Base-by-base conservation (phyloP, 2,329 filamentous ascomycete genomes). In the Botrytis aclada region DNA sequence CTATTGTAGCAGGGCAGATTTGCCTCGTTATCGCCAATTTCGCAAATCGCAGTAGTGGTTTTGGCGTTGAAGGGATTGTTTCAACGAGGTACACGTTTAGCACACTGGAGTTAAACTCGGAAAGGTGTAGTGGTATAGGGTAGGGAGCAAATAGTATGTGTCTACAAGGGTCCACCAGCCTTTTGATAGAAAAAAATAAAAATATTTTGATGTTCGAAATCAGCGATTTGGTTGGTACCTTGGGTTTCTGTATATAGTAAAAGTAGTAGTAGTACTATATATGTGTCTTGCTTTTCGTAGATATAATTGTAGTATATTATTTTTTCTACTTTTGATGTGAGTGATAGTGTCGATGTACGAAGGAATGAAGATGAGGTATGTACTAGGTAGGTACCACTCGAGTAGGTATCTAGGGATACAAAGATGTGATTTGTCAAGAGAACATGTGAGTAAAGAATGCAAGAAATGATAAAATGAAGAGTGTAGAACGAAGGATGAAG, bases 21-120 rank as follows among this genome's bases (percentile, higher is more conserved):
- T 65, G 63, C 43, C 41, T 65, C 29, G 63, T 65, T 65, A 65
- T 65, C 61, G 61, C 61, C 37, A 63, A 61, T 29, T 41, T 63
- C 37, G 61, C 61, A 41, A 63, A 62, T 62, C 60, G 37, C 60
- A 62, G 34, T 61, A 41, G 37, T 63, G 37, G 25, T 29, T 63
- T 41, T 63, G 60, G 61, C 39, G n/a, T 43, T 43, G 39, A 45
- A 63, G 61, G 61, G 60, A 41, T 29, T n/a, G 37, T 63, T 41
- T 41, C 37, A 63, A 63, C 16, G 37, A 41, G 61, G 61, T 41
- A 25, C 20, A 37, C 20, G 58, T 25, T 34, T 61, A 61, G 58
- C 32, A 37, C 56, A 22, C 18, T 58, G 29, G 56, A 39, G 34
- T 62, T 20, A 43, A 63, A 43, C 25, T 63, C 37, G 61, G 37